Conservation (phyloP, 1,139 yeast genomes). For the Taphrina communis region DNA sequence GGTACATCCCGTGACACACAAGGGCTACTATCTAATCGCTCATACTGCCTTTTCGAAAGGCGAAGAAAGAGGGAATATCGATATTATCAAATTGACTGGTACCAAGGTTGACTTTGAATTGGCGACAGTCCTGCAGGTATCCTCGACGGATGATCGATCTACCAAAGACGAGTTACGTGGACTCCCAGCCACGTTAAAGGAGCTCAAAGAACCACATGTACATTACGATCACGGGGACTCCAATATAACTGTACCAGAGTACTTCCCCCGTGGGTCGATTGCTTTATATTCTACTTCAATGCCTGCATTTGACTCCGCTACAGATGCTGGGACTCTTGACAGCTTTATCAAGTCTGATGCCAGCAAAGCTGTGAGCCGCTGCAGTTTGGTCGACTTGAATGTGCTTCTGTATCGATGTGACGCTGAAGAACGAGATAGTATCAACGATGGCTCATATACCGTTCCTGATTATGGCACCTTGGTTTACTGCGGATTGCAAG, state of each 20-base stretch:
- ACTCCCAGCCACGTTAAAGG: conserved; percentile 67
- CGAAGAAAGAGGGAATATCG: conserved; percentile 54
- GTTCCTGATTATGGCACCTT: conserved; percentile 76
- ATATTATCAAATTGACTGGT: conserved; percentile 70
- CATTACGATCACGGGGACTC: conserved; percentile 55
- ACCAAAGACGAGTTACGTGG: conserved; percentile 59
- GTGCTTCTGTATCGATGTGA: conserved; percentile 77
- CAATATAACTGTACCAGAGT: conserved; percentile 60
- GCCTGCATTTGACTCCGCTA: conserved; percentile 44
- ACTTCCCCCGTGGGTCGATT: conserved; percentile 88
- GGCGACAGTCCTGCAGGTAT: conserved; percentile 61
- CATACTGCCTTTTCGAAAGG: conserved; percentile 70
- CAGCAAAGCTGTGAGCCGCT: conserved; percentile 66
- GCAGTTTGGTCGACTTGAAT: conserved; percentile 74
- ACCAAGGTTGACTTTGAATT: conserved; percentile 67
- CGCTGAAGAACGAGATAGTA: conserved; percentile 83
- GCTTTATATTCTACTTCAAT: conserved; percentile 74
- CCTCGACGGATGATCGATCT: conserved; percentile 58
- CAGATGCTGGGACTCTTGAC: conserved; percentile 55
- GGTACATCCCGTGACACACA: conserved; percentile 79
- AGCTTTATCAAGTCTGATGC: conserved; percentile 74
- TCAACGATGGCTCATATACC: conserved; percentile 71
- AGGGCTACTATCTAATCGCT: conserved; percentile 87
- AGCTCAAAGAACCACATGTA: conserved; percentile 61
- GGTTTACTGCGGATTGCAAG: conserved; percentile 89